A percentile compares a stretch with the other conserved stretches of the same genome.
Evolutionary conservation across 345 rosid genomes (phyloP).

Genomic region (Iberis pinnata): DNA sequence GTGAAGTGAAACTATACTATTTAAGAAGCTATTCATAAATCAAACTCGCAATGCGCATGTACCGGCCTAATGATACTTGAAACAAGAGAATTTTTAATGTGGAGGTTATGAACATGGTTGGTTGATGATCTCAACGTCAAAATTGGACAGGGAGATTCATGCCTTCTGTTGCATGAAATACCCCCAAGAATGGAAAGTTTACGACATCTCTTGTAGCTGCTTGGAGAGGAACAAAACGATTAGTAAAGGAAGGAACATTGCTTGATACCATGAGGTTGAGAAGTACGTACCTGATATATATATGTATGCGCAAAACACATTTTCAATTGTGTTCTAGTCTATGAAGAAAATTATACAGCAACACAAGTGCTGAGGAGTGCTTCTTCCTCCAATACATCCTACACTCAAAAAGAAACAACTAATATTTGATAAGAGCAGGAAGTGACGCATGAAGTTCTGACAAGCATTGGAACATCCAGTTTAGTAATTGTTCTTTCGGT

Average conservation of each 20-base stretch:
- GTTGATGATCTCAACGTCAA: conserved; percentile 6
- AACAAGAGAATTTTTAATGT: too few relatives aligned
- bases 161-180: background rate
- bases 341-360: conserved; percentile 13
- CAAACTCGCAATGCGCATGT: too few relatives aligned
- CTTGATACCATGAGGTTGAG: conserved; percentile 11
- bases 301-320: conserved; percentile 6
- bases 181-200: background rate
- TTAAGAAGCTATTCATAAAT: too few relatives aligned
- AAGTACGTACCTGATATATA: conserved; percentile 14
- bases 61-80: too few relatives aligned
- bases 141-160: too few relatives aligned
- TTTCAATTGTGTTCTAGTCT: conserved; percentile 7
- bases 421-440: conserved; percentile 76
- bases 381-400: conserved; percentile 20
- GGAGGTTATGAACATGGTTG: too few relatives aligned
- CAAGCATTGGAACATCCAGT: conserved; percentile 91
- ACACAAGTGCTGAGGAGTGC: conserved; percentile 6
- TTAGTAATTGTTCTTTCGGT: conserved; percentile 77
- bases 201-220: too few relatives aligned
- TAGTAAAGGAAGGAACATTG: background rate
- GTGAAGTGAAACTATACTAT: too few relatives aligned
- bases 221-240: conserved; percentile 5
- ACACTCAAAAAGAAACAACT: conserved; percentile 24
- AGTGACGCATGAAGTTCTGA: conserved; percentile 75